Evolutionary conservation across 2,329 filamentous ascomycete species (phyloP), one percentile per base, ranked within the genome.

Genomic region (Chrysoporthe deuterocubensis): DNA sequence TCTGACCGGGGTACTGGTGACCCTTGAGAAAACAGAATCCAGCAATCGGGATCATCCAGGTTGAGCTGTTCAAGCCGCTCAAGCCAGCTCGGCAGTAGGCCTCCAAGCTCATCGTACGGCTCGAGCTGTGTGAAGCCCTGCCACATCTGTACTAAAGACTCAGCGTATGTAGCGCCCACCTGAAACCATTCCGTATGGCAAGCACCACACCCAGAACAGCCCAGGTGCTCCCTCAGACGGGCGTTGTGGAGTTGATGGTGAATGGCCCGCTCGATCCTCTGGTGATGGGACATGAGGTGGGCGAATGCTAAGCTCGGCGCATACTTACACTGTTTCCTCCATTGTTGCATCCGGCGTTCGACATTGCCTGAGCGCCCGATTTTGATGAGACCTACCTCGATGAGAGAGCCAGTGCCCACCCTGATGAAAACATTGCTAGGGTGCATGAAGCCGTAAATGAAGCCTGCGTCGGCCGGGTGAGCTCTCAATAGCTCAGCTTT

Each of bases 111-210:
- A 34, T 73, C 72, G 4, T 78, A 78, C 3, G 77, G 76, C n/a
- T 62, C 43, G n/a, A 69, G 68, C 26, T 70, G 67, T 21, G 72
- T 76, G 72, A 75, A 78, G 6, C 64, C 66, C 4, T 73, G 66
- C 76, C 76, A 78, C 48, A 75, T 66, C 2, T 52, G 68, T 9
- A 76, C 69, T 1, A 67, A 48, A 1, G 58, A 64, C n/a, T 63
- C 60, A 0, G 75, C 75, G 16, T 64, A 66, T 0, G 54, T 52
- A 6, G 14, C 62, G 6, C 66, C 66, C 13, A 75, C 71, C 18
- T 71, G 66, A 64, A 78, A 78, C 74, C 76, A 78, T 66, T 78
- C 76, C 0, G 64, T 16, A 21, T 77, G 77, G 13, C 58, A 21
- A 3, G 37, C 7, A 2, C 63, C 50, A 54, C 77, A 78, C 11